These are phyloP conservation scores for Metschnikowia continentalis DNA, from an alignment of 805 yeast species.

Conservation along the genomic window DNA sequence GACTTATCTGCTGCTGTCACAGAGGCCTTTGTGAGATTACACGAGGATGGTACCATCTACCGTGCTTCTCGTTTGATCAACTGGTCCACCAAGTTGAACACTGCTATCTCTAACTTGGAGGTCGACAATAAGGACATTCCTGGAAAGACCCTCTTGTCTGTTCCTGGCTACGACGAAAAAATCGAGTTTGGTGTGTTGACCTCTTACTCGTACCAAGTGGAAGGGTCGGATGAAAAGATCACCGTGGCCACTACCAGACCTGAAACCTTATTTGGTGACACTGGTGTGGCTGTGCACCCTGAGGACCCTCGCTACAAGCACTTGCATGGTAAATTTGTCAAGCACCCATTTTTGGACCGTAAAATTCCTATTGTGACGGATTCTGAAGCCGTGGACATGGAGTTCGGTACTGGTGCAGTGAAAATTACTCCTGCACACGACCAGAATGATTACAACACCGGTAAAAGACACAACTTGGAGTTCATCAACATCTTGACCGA, in stretches of 20 bases:
- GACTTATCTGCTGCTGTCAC: conserved; percentile 72
- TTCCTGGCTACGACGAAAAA: conserved; percentile 87
- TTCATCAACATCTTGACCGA: conserved; percentile 88
- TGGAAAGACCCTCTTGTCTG: conserved; percentile 74
- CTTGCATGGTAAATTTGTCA: conserved; percentile 86
- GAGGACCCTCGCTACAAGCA: conserved; percentile 89
- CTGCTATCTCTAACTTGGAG: conserved; percentile 94
- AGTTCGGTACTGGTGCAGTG: conserved; percentile 99
- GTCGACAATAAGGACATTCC: conserved; percentile 88
- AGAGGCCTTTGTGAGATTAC: conserved; percentile 87
- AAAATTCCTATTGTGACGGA: conserved; percentile 86
- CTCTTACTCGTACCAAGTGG: conserved; percentile 89
- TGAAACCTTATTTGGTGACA: conserved; percentile 96
- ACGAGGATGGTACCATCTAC: conserved; percentile 93
- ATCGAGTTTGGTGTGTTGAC: conserved; percentile 96
- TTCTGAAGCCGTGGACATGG: conserved; percentile 95
- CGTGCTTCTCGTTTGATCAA: conserved; percentile 90
- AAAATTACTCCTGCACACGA: conserved; percentile 99
- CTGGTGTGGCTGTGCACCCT: conserved; percentile 97
- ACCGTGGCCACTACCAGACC: conserved; percentile 98
- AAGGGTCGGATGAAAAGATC: conserved; percentile 76
- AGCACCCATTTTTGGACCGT: conserved; percentile 87
- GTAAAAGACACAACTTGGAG: conserved; percentile 88
- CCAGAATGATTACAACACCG: conserved; percentile 92
- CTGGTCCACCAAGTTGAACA: conserved; percentile 93